These are phyloP conservation scores for Glycine soja DNA, from an alignment of 306 rosid species.

Conservation along the genomic window DNA sequence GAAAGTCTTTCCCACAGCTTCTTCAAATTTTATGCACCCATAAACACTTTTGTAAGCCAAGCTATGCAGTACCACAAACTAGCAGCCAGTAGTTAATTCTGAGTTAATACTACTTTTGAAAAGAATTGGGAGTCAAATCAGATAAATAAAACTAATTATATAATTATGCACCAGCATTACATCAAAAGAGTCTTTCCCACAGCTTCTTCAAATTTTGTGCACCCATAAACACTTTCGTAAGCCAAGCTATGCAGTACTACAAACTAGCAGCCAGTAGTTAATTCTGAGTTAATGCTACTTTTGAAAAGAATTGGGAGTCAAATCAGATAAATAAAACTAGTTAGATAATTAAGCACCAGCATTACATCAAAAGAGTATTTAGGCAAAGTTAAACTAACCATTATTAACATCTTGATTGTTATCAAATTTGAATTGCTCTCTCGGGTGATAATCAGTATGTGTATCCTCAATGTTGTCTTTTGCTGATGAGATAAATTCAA, in stretches of 20 bases:
- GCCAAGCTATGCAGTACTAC: constrained; percentile 29
- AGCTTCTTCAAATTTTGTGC: neutral
- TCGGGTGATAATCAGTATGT: constrained; percentile 50
- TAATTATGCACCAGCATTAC: no score
- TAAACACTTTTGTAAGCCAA: constrained; percentile 11
- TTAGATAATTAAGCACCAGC: constrained; percentile 3
- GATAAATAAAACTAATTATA: no score
- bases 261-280: constrained; percentile 29
- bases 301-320: constrained; percentile 7
- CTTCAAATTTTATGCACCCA: neutral
- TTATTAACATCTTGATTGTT: constrained; percentile 52
- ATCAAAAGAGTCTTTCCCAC: constrained; percentile 20
- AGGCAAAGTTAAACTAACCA: constrained; percentile 57
- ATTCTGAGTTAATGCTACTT: neutral
- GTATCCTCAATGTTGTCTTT: constrained; percentile 56
- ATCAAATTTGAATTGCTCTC: constrained; percentile 56
- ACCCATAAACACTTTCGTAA: constrained; percentile 14
- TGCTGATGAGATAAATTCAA: constrained; percentile 50
- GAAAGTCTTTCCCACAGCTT: constrained; percentile 3
- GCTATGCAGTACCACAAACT: constrained; percentile 36
- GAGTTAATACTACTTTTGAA: neutral
- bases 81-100: constrained; percentile 15
- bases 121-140: constrained; percentile 9
- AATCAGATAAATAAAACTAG: constrained; percentile 28
- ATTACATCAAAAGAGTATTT: constrained; percentile 35